A percentile compares a stretch with the other conserved stretches of the same genome.
These are phyloP conservation scores for Boletus rex-veris DNA, from an alignment of 768 basidiomycete genomes.

Conservation along the genomic window DNA sequence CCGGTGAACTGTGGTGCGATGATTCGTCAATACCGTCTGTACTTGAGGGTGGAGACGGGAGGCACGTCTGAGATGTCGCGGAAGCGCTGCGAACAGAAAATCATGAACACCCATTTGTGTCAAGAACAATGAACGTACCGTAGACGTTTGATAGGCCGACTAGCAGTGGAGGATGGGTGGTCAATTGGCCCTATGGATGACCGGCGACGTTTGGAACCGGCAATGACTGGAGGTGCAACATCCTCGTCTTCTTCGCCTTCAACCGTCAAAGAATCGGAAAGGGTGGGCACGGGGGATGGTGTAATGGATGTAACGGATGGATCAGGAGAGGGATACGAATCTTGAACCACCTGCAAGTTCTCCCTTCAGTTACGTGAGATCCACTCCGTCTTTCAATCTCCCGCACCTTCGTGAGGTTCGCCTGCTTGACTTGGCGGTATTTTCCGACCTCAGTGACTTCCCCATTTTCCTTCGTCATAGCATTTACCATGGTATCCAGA, in stretches of 20 bases:
- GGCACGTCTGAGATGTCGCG: neutral
- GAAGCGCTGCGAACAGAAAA: neutral
- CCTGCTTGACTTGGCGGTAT: neutral
- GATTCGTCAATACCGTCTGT: neutral
- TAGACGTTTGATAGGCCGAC: constrained; percentile 19
- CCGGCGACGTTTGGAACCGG: constrained; percentile 22
- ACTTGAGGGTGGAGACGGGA: constrained; percentile 17
- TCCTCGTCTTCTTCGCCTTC: constrained; percentile 18
- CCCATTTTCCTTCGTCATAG: constrained; percentile 17
- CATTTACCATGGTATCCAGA: constrained; percentile 30
- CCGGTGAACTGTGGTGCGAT: neutral
- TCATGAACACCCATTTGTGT: rapidly evolving
- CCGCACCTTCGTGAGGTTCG: neutral
- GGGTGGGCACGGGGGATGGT: constrained; percentile 8
- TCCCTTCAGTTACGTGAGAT: neutral
- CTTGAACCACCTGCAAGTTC: neutral
- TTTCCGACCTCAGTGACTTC: neutral
- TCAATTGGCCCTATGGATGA: neutral
- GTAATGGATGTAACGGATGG: neutral
- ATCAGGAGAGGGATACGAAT: constrained; percentile 18
- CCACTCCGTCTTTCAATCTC: neutral
- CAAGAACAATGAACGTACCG: constrained; percentile 10
- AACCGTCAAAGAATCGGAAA: constrained; percentile 4
- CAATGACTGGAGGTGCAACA: constrained; percentile 9
- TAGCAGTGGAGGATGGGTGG: neutral